A percentile compares a stretch with the other conserved stretches of the same genome.
Conservation (phyloP, 208 protist genomes). For the Leishmania braziliensis region DNA sequence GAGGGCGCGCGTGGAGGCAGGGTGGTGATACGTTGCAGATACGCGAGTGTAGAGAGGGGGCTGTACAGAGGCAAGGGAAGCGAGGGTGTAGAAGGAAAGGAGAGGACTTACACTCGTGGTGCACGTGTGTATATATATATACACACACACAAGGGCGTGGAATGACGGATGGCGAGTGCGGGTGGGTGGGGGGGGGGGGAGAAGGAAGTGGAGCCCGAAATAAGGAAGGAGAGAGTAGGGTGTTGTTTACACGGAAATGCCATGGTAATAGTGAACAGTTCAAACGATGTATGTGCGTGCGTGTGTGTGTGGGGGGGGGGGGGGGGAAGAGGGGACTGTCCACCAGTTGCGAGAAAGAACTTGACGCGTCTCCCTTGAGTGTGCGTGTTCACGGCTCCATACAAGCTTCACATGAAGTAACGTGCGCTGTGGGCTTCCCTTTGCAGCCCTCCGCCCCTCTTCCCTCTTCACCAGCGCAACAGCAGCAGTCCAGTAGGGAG, state of each 20-base stretch:
- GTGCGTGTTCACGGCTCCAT: background rate
- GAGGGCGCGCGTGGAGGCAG: constrained; percentile 1
- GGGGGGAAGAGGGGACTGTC: background rate
- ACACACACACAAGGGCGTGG: constrained; percentile 1
- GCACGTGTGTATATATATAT: background rate
- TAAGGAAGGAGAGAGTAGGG: background rate
- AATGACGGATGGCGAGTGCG: background rate
- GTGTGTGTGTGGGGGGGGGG: background rate
- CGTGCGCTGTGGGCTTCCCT: background rate
- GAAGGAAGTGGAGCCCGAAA: background rate
- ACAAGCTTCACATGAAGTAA: background rate
- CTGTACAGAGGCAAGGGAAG: background rate
- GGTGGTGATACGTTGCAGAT: background rate
- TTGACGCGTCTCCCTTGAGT: background rate
- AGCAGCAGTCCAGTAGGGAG: background rate
- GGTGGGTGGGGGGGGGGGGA: background rate
- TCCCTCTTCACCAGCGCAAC: background rate
- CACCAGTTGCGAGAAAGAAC: background rate
- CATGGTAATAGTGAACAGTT: background rate
- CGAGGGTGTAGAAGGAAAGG: background rate
- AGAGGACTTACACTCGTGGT: background rate
- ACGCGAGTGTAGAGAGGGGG: background rate
- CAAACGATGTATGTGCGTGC: background rate
- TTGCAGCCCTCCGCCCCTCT: background rate
- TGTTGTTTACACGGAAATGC: background rate